Percentiles rank a stretch among this genome's conserved stretches.
phyloP scores from a whole-genome alignment of 768 basidiomycete genomes.

The Phanerochaete carnosa region DNA sequence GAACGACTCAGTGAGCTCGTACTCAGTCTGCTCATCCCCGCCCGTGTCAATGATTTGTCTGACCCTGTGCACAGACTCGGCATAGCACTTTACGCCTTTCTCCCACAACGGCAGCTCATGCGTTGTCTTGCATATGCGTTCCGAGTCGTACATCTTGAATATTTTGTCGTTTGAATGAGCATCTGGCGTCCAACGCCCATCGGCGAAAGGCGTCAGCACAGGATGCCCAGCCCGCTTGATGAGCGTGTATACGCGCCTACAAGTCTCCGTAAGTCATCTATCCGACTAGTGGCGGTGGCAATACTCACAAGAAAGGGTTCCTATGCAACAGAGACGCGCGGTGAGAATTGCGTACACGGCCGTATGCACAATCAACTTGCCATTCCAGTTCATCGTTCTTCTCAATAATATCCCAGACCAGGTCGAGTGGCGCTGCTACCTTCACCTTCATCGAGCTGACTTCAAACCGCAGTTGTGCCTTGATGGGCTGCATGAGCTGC shows the following conservation, averaged over 20 bases:
- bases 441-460: background rate
- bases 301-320: background rate
- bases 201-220: background rate
- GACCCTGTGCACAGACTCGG: background rate
- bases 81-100: background rate
- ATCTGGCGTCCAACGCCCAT: background rate
- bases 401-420: background rate
- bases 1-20: background rate
- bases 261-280: background rate
- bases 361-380: background rate
- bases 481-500: background rate
- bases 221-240: background rate
- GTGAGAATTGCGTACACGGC: background rate
- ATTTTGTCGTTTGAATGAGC: background rate
- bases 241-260: background rate
- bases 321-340: background rate
- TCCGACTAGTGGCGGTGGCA: background rate
- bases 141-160: background rate
- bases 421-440: background rate
- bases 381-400: background rate
- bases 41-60: background rate
- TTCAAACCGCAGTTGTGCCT: background rate
- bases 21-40: background rate
- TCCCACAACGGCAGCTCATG: background rate
- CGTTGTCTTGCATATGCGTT: background rate